Percentiles rank a stretch among this genome's conserved stretches.
Evolutionary conservation across 768 basidiomycete species (phyloP).

Genomic region (Leccinum variicolor): DNA sequence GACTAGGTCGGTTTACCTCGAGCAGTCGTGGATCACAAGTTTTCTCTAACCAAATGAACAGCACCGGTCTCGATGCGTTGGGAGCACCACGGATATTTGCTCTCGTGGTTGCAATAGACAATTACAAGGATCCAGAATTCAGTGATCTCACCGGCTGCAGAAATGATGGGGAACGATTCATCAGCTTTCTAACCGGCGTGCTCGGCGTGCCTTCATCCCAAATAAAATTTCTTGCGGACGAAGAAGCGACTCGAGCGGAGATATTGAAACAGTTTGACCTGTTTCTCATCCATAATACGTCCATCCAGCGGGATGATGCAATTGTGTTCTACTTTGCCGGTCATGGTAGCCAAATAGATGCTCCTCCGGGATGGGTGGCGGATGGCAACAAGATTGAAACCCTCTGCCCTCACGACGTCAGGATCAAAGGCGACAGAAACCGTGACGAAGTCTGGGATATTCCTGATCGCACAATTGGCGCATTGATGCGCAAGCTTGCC

Average conservation of each 20-base stretch:
- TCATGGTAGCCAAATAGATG: conserved; percentile 7
- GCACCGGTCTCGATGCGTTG: not conserved
- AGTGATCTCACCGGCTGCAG: conserved; percentile 11
- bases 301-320: conserved; percentile 12
- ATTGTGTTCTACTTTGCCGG: conserved; percentile 21
- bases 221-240: conserved; percentile 14
- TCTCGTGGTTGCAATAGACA: conserved; percentile 16
- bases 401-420: conserved; percentile 11
- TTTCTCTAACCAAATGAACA: not conserved
- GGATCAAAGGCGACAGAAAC: conserved; percentile 1
- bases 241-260: conserved; percentile 7
- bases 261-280: conserved; percentile 4
- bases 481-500: conserved; percentile 14
- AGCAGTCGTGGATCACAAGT: not conserved
- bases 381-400: conserved; percentile 11
- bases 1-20: not conserved
- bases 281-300: conserved; percentile 9
- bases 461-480: conserved; percentile 13
- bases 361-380: conserved; percentile 19
- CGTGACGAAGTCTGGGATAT: conserved; percentile 7
- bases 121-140: not conserved
- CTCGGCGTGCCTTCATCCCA: conserved; percentile 13
- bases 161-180: conserved; percentile 15
- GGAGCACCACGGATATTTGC: conserved; percentile 14
- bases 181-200: conserved; percentile 3